Evolutionary conservation across 2,329 filamentous ascomycete genomes (phyloP), one percentile per base, ranked within the genome.

Genomic region (Claviceps capensis): DNA sequence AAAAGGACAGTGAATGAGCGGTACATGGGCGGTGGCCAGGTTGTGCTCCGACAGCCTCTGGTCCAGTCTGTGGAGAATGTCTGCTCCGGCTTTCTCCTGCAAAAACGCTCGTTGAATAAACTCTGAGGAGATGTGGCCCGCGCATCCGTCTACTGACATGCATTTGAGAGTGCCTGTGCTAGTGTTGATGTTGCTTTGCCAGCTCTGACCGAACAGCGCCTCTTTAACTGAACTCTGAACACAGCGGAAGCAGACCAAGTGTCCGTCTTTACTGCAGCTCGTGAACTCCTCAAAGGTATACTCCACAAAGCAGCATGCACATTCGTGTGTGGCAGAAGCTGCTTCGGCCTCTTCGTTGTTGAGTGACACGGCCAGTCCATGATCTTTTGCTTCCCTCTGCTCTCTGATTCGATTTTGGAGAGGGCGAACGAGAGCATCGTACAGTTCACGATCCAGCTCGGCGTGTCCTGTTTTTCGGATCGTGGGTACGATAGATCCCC

Each of bases 191-290:
- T 81, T 93, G 54, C 85, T 82, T 48, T 81, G 79, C 88, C 91
- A 96, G 50, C 88, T 88, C 65, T 97, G 93, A 0, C 93, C 93
- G 63, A 95, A 97, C 0, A 97, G 72, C 2, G 90, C 89, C 64
- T 97, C 91, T 48, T 84, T 85, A 54, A 91, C 77, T 11, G 89
- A 84, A 57, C 85, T 81, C 56, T 84, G 83, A 49, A 97, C 83
- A 66, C 93, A 97, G 46, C 79, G 79, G 67, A 90, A 83, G 68
- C 87, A 93, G 51, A 91, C 75, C 62, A 86, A 78, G 67, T 93
- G 87, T 1, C 79, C 82, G 2, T 78, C 74, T 36, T 73, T 67
- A 61, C 78, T 78, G 69, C 87, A 93, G n/a, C 79, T 76, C 0
- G 85, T 81, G 53, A 90, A 77, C 60, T 86, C 79, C 64, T 91